Evolutionary conservation across 2,329 filamentous ascomycete species (phyloP), one percentile per base, ranked within the genome.

Genomic region (Colletotrichum sp.): DNA sequence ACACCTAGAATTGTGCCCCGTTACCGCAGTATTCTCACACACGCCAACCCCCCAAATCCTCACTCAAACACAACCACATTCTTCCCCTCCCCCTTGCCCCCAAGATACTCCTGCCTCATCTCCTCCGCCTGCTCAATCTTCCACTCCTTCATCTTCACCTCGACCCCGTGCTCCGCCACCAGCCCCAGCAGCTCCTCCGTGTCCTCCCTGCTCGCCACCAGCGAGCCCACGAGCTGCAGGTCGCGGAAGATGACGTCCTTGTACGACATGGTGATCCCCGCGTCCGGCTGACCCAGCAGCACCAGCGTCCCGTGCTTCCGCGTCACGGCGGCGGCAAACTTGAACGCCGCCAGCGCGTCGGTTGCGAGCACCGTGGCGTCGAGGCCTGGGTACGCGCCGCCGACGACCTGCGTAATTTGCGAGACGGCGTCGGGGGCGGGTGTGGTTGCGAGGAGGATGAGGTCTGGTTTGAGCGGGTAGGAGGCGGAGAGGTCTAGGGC

Each of bases 381-480:
- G n/a, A 78, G 71, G 12, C 77, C 77, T 1, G 75, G 75, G 12
- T 76, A 77, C 21, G 16, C 39, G 16, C 68, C 59, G 21, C 26
- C 8, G 4, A 68, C 65, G 28, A 28, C 57, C 12, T 24, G 24
- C 32, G 71, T 21, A 26, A 78, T 77, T 15, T 57, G 16, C 21
- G 28, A 9, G 26, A 71, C n/a, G 21, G 59, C 81, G 44, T 83
- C 79, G 24, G 76, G 28, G 7, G 80, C 76, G 18, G 72, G 77
- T 32, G 77, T 67, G 9, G 81, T 82, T 18, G 81, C 65, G 4
- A 83, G 79, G 78, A 84, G 80, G 76, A 81, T 80, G 13, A 64
- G 18, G 32, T 71, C 68, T 5, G 65, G 63, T 15, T 76, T 77
- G 2, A 59, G 67, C 3, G 24, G 24, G 28, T 78, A 77, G 2